Evolutionary conservation across 257 asterid genomes (phyloP).

Genomic region (Nicotiana otophora): DNA sequence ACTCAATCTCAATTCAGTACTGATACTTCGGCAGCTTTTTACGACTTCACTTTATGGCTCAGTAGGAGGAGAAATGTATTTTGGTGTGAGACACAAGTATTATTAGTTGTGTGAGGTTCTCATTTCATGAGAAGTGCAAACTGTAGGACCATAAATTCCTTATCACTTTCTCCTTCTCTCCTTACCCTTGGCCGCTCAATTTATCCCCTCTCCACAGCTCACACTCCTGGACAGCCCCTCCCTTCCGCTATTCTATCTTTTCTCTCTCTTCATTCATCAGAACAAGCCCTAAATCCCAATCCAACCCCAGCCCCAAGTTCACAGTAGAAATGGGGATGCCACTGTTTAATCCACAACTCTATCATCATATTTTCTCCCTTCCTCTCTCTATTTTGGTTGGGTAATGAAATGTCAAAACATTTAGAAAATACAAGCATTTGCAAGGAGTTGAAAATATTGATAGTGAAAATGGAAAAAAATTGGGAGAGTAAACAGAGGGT

Average conservation of each 20-base stretch:
- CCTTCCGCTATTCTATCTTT: neutral
- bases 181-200: neutral
- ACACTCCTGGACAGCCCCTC: neutral
- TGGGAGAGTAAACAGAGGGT: neutral
- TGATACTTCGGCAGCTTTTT: neutral
- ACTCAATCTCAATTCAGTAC: neutral
- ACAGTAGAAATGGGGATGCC: neutral
- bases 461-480: neutral
- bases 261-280: neutral
- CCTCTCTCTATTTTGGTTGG: slow-evolving; percentile 2
- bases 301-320: neutral
- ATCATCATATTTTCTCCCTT: neutral
- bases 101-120: neutral
- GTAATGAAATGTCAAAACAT: neutral
- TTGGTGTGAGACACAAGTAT: neutral
- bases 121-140: neutral
- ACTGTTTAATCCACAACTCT: neutral
- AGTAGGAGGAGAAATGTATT: neutral
- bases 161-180: neutral
- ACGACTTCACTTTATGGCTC: neutral
- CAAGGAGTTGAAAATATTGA: neutral
- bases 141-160: neutral
- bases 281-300: neutral
- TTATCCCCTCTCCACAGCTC: neutral
- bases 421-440: neutral